These are phyloP conservation scores for Aspergillus diversus DNA, from an alignment of 495 filamentous ascomycete species.

Conservation along the genomic window DNA sequence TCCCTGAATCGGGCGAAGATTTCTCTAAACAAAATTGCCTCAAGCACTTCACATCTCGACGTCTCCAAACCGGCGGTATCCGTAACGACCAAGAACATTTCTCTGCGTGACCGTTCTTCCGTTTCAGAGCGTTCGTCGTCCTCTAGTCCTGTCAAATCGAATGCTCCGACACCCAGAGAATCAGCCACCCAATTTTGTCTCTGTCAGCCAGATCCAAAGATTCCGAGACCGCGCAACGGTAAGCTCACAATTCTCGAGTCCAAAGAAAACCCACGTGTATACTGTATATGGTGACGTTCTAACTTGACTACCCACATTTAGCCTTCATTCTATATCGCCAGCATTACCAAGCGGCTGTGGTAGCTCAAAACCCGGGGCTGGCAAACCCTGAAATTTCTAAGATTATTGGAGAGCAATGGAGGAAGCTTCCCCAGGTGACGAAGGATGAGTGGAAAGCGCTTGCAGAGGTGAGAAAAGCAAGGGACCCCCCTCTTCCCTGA, in stretches of 20 bases:
- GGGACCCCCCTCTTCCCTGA: background rate
- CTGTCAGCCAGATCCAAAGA: slow-evolving; percentile 91
- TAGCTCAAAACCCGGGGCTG: slow-evolving; percentile 81
- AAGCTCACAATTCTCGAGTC: slow-evolving; percentile 41
- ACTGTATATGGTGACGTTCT: background rate
- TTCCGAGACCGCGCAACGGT: slow-evolving; percentile 95
- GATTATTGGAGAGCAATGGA: slow-evolving; percentile 95
- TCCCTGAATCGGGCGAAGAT: slow-evolving; percentile 33
- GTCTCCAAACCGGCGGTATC: slow-evolving; percentile 19
- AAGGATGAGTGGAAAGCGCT: slow-evolving; percentile 88
- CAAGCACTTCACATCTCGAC: slow-evolving; percentile 22
- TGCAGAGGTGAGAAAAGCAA: slow-evolving; percentile 65
- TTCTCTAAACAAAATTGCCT: slow-evolving; percentile 23
- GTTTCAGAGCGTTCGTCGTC: slow-evolving; percentile 38
- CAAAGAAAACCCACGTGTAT: background rate
- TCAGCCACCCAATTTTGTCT: slow-evolving; percentile 73
- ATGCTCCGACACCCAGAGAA: slow-evolving; percentile 30
- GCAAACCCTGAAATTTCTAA: slow-evolving; percentile 98
- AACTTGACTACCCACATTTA: slow-evolving; percentile 35
- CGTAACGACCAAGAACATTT: slow-evolving; percentile 24
- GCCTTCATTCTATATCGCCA: slow-evolving; percentile 98
- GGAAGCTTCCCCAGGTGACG: slow-evolving; percentile 68
- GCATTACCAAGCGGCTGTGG: slow-evolving; percentile 82
- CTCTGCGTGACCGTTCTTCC: slow-evolving; percentile 33
- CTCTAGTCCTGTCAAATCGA: slow-evolving; percentile 39